A percentile compares a stretch with the other conserved stretches of the same genome.
These are phyloP conservation scores for Mycena venus DNA, from an alignment of 768 basidiomycete species.

Conservation along the genomic window DNA sequence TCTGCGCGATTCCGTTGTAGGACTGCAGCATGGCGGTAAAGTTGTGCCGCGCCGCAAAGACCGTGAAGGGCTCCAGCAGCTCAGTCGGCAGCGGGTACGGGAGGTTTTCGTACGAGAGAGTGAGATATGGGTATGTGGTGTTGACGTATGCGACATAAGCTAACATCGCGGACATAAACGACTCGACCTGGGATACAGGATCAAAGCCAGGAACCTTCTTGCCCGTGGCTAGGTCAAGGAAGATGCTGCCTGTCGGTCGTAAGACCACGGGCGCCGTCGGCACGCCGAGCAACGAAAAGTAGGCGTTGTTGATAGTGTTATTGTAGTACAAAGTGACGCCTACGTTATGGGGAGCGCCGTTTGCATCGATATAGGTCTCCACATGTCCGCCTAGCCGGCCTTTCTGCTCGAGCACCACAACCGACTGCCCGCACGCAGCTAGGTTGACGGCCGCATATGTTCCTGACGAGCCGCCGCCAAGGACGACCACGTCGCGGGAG, in stretches of 20 bases:
- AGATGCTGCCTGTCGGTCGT: background rate
- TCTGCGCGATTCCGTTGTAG: constrained; percentile 1
- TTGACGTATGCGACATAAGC: constrained; percentile 3
- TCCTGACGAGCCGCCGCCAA: constrained; percentile 17
- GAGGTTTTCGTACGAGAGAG: constrained; percentile 18
- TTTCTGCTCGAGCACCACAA: constrained; percentile 10
- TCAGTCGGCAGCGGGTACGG: constrained; percentile 2
- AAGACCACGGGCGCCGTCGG: background rate
- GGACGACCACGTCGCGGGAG: constrained; percentile 16
- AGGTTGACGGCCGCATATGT: background rate
- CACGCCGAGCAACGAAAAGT: constrained; percentile 15
- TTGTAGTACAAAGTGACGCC: constrained; percentile 8
- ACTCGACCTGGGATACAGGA: background rate
- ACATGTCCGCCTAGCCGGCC: constrained; percentile 12
- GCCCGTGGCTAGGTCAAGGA: constrained; percentile 8
- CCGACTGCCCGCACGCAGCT: background rate
- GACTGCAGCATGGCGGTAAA: constrained; percentile 10
- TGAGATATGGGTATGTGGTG: constrained; percentile 13
- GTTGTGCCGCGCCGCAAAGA: constrained; percentile 18
- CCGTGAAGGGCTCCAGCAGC: constrained; percentile 15
- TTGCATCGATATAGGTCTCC: constrained; percentile 9
- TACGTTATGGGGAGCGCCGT: background rate
- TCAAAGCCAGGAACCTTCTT: constrained; percentile 3
- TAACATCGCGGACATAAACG: background rate
- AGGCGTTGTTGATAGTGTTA: constrained; percentile 15